Evolutionary conservation across 257 asterid genomes (phyloP).

Genomic region (Solanum neorickii): DNA sequence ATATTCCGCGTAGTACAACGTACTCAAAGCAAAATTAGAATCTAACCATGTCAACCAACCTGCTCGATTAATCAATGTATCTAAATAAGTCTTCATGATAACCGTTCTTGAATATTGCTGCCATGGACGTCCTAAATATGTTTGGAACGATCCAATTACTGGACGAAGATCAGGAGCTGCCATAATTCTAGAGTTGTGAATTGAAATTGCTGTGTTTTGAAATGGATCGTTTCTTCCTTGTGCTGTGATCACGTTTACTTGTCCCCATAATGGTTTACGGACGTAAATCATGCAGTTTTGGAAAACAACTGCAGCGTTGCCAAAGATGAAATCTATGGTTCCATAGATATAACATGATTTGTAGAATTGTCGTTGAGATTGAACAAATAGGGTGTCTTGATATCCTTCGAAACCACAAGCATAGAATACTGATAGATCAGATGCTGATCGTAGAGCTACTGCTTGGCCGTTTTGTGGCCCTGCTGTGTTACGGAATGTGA

Average conservation of each 20-base stretch:
- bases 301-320: slow-evolving; percentile 74
- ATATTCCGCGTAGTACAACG: slow-evolving; percentile 78
- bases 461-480: slow-evolving; percentile 71
- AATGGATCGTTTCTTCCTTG: slow-evolving; percentile 92
- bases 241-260: slow-evolving; percentile 63
- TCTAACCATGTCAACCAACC: slow-evolving; percentile 75
- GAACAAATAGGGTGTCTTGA: slow-evolving; percentile 81
- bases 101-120: slow-evolving; percentile 64
- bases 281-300: slow-evolving; percentile 70
- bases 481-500: slow-evolving; percentile 72
- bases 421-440: slow-evolving; percentile 80
- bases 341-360: slow-evolving; percentile 60
- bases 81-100: slow-evolving; percentile 43
- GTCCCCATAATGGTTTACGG: slow-evolving; percentile 56
- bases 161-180: slow-evolving; percentile 58
- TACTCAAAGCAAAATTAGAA: slow-evolving; percentile 44
- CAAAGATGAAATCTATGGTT: slow-evolving; percentile 77
- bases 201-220: slow-evolving; percentile 80
- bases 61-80: slow-evolving; percentile 29
- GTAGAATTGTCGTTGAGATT: slow-evolving; percentile 72
- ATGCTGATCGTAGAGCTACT: slow-evolving; percentile 74
- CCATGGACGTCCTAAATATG: slow-evolving; percentile 84
- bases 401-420: slow-evolving; percentile 71
- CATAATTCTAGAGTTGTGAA: slow-evolving; percentile 46
- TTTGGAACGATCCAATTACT: slow-evolving; percentile 14